Evolutionary conservation across 2,329 filamentous ascomycete species (phyloP), one percentile per base, ranked within the genome.

Genomic region (Magnaporthiopsis poae): DNA sequence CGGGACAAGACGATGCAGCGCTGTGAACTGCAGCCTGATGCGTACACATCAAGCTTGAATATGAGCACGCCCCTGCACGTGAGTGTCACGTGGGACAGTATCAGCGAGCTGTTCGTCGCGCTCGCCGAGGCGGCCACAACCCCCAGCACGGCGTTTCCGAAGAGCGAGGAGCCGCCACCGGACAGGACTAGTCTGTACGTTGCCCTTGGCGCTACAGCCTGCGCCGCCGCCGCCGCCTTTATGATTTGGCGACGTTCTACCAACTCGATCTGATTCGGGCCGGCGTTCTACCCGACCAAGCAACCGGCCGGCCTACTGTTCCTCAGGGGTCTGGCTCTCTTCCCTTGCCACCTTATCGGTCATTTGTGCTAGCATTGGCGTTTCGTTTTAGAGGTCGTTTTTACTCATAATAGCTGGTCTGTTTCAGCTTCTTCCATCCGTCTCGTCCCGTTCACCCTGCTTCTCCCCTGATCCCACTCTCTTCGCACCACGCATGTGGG

Each of bases 1-100:
- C 87, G 90, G 71, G 95, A 99, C 77, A 96, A 96, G 77, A 96
- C 94, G 3, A 97, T 92, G n/a, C 95, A 99, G 78, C 86, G 95
- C 68, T 90, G 90, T 68, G 92, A 96, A 76, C 80, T 89, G 69
- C 94, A 97, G 76, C 95, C 95, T 1, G 95, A 99, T 74, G 89
- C 92, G 69, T 97, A 97, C 77, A 96, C 93, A 0, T 87, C 89
- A 64, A 84, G 85, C 56, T 80, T 96, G 71, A 93, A 91, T 75
- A 96, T 98, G 90, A 88, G 90, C 66, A 88, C 93, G 2, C 95
- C 95, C 7, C 80, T 98, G 60, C 96, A 99, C 78, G 95, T 97
- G 65, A 96, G 92, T 73, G 92, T 95, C 36, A 95, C 90, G 8
- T 99, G 95, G 95, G 88, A 86, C 73, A 96, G 91, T 72, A 96